Evolutionary conservation across 179 eudicot genomes (phyloP).

Genomic region (Beta macrorhiza): DNA sequence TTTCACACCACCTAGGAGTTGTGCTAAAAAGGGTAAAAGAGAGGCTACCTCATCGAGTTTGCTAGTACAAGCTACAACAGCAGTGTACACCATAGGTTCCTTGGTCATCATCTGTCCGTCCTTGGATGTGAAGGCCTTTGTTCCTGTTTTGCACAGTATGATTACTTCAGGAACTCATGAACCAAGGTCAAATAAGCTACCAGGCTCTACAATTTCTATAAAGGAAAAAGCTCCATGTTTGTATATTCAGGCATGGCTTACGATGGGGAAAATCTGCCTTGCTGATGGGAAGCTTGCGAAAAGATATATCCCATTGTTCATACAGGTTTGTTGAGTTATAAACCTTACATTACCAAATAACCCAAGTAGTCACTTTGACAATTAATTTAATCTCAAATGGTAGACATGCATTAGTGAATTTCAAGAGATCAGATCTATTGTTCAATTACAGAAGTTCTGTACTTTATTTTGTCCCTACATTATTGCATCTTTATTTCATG

Average conservation of each 20-base stretch:
- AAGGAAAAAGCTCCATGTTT: conserved; percentile 76
- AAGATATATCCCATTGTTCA: conserved; percentile 83
- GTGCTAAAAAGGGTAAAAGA: conserved; percentile 41
- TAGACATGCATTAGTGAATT: background rate
- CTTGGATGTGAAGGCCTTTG: conserved; percentile 50
- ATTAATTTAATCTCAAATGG: background rate
- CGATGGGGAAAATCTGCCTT: conserved; percentile 97
- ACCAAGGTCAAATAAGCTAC: conserved; percentile 46
- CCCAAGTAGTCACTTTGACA: background rate
- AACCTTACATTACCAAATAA: background rate
- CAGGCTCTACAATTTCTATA: conserved; percentile 48
- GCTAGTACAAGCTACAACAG: conserved; percentile 53
- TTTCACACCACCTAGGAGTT: conserved; percentile 58
- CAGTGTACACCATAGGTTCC: conserved; percentile 87
- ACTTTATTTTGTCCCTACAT: background rate
- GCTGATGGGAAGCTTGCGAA: conserved; percentile 96
- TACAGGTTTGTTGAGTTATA: conserved; percentile 54
- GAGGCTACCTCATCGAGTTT: conserved; percentile 37
- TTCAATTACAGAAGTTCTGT: background rate
- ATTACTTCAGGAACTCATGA: conserved; percentile 76
- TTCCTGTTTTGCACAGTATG: conserved; percentile 74
- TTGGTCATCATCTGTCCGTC: conserved; percentile 77
- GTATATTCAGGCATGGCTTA: conserved; percentile 87
- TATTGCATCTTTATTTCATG: background rate
- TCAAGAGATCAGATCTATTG: background rate